phyloP scores from a whole-genome alignment of 768 basidiomycete species.

The Lactarius akahatsu region DNA sequence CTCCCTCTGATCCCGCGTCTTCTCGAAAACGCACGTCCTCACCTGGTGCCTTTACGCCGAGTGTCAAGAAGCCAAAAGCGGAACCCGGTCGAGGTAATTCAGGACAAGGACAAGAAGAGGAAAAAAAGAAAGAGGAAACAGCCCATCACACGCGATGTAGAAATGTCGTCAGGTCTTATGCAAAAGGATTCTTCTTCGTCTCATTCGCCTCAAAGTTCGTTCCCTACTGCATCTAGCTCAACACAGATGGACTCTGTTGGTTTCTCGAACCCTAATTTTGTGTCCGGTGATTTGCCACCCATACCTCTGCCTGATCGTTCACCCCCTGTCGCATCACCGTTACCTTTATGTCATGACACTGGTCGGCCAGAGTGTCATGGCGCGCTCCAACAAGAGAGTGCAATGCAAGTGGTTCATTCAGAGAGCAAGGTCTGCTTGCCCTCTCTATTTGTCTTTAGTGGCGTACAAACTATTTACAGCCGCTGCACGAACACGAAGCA shows the following conservation, averaged over 20 bases:
- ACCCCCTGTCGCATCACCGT: not conserved
- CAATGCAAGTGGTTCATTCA: not conserved
- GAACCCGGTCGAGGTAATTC: not conserved
- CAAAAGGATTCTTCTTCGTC: slow-evolving; percentile 1
- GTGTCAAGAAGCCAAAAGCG: slow-evolving; percentile 10
- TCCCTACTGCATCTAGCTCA: slow-evolving; percentile 2
- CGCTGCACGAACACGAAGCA: slow-evolving; percentile 45
- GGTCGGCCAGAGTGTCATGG: not conserved
- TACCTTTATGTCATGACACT: not conserved
- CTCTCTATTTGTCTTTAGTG: not conserved
- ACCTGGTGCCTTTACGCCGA: not conserved
- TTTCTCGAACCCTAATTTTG: not conserved
- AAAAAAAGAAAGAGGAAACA: slow-evolving; percentile 34
- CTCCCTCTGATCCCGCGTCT: not conserved
- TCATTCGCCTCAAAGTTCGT: not conserved
- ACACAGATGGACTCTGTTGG: not conserved
- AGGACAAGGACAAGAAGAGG: slow-evolving; percentile 33
- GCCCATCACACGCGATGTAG: slow-evolving; percentile 26
- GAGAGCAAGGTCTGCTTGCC: slow-evolving; percentile 20
- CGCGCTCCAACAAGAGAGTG: not conserved
- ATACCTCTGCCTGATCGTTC: not conserved
- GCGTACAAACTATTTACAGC: slow-evolving; percentile 14
- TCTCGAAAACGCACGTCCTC: slow-evolving; percentile 17
- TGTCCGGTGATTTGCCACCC: not conserved
- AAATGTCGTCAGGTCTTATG: not conserved